Percentiles rank a stretch among this genome's conserved stretches.
phyloP scores from a whole-genome alignment of 2,329 filamentous ascomycete species.

The Fusarium stilboides region DNA sequence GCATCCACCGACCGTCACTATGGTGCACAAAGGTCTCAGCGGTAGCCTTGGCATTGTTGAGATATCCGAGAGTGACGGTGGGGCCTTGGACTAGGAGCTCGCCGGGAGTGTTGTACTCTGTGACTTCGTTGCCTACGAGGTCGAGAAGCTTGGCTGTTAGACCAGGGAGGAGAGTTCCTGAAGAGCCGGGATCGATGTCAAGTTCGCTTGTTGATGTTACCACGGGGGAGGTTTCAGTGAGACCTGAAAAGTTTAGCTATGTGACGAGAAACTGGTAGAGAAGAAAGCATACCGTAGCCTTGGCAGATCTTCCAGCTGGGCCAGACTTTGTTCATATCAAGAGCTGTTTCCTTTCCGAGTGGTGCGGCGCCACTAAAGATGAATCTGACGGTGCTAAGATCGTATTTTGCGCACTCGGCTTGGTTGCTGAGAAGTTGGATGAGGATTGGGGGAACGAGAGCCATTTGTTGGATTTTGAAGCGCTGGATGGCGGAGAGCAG shows the following conservation, averaged over 20 bases:
- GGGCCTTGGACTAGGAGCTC: slow-evolving; percentile 86
- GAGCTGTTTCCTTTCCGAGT: slow-evolving; percentile 77
- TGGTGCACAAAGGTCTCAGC: slow-evolving; percentile 81
- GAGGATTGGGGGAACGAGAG: slow-evolving; percentile 83
- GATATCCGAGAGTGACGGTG: slow-evolving; percentile 84
- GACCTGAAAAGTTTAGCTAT: slow-evolving; percentile 59
- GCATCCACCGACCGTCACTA: slow-evolving; percentile 81
- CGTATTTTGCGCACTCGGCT: slow-evolving; percentile 72
- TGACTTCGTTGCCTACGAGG: slow-evolving; percentile 77
- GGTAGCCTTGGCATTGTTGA: slow-evolving; percentile 88
- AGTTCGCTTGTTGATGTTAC: slow-evolving; percentile 69
- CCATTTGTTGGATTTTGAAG: slow-evolving; percentile 78
- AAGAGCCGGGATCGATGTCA: slow-evolving; percentile 79
- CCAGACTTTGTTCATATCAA: slow-evolving; percentile 72
- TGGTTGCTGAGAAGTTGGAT: slow-evolving; percentile 79
- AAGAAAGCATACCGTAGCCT: slow-evolving; percentile 72
- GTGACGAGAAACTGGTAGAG: fast-evolving
- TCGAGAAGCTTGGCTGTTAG: slow-evolving; percentile 75
- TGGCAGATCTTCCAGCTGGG: slow-evolving; percentile 78
- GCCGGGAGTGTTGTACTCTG: slow-evolving; percentile 78
- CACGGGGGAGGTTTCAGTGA: slow-evolving; percentile 82
- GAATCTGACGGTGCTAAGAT: slow-evolving; percentile 75
- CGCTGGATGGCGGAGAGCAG: slow-evolving; percentile 76
- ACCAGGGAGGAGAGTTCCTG: slow-evolving; percentile 76
- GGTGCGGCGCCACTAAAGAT: slow-evolving; percentile 84